These are phyloP conservation scores for Cladorrhinum samala DNA, from an alignment of 495 filamentous ascomycete genomes.

Conservation along the genomic window DNA sequence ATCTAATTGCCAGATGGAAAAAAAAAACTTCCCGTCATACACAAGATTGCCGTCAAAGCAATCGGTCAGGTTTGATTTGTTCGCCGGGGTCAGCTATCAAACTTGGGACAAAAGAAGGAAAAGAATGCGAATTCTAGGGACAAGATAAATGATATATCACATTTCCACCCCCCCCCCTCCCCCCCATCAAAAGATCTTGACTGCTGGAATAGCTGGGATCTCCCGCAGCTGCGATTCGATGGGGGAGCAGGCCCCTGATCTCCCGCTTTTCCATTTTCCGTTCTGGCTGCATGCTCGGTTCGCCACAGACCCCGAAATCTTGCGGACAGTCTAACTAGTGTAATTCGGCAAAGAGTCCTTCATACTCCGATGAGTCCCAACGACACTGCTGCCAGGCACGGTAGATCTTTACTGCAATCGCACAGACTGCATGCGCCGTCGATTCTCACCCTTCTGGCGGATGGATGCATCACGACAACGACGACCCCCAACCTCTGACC, in stretches of 20 bases:
- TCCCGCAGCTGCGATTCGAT: not conserved
- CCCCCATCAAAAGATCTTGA: not conserved
- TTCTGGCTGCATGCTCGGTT: not conserved
- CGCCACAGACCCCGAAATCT: not conserved
- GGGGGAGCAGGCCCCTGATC: not conserved
- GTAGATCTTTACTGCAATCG: not conserved
- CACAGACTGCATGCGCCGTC: not conserved
- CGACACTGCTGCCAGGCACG: not conserved
- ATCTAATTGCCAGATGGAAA: not conserved
- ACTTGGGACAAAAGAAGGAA: not conserved
- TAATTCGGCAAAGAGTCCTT: no score
- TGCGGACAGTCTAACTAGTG: no score
- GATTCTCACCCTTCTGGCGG: no score
- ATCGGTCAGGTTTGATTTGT: not conserved
- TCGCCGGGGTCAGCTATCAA: not conserved
- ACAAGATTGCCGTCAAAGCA: not conserved
- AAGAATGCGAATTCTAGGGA: not conserved
- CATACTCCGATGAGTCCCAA: not conserved
- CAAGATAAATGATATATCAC: not conserved
- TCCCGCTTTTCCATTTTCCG: not conserved
- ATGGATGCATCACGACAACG: not conserved
- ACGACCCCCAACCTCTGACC: not conserved
- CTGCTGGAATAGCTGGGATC: not conserved
- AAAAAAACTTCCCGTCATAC: not conserved
- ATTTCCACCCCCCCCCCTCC: not conserved